Evolutionary conservation across 2,329 filamentous ascomycete species (phyloP).

Genomic region (Clonostachys rhizophaga): DNA sequence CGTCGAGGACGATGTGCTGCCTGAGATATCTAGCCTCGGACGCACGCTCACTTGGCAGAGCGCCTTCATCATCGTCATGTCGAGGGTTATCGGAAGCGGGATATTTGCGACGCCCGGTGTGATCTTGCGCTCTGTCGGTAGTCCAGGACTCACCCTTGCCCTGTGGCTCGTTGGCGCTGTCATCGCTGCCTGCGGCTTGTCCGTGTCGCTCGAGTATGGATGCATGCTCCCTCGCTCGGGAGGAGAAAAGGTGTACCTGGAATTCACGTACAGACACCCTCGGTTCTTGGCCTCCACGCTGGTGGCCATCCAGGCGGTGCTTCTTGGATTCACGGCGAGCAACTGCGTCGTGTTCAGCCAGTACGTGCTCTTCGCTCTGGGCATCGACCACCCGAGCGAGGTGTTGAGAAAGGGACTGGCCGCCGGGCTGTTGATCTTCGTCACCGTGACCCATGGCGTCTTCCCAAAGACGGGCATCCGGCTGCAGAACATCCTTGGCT

Average conservation of each 20-base stretch:
- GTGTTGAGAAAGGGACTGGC: constrained; percentile 50
- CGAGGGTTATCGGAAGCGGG: constrained; percentile 63
- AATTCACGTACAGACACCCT: constrained; percentile 61
- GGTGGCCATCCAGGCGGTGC: constrained; percentile 57
- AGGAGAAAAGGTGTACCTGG: constrained; percentile 66
- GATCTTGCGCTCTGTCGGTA: constrained; percentile 63
- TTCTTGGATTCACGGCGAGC: constrained; percentile 63
- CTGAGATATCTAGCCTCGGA: constrained; percentile 52
- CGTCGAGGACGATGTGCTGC: constrained; percentile 54
- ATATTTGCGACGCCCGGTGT: constrained; percentile 69
- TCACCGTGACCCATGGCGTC: constrained; percentile 55
- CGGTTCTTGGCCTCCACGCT: constrained; percentile 60
- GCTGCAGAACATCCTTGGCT: constrained; percentile 58
- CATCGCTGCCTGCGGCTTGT: constrained; percentile 56
- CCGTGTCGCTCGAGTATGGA: constrained; percentile 62
- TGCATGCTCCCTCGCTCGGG: constrained; percentile 67
- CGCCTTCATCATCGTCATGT: constrained; percentile 64
- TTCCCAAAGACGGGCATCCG: constrained; percentile 52
- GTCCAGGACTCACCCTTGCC: constrained; percentile 55
- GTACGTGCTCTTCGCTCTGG: constrained; percentile 57
- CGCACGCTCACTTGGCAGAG: constrained; percentile 58
- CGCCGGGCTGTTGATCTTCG: constrained; percentile 46
- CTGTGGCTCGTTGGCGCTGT: constrained; percentile 61
- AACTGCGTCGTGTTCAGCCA: constrained; percentile 68
- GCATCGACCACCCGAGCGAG: constrained; percentile 42